A percentile compares a stretch with the other conserved stretches of the same genome.
phyloP scores from a whole-genome alignment of 345 rosid genomes.

The Rhodamnia argentea region DNA sequence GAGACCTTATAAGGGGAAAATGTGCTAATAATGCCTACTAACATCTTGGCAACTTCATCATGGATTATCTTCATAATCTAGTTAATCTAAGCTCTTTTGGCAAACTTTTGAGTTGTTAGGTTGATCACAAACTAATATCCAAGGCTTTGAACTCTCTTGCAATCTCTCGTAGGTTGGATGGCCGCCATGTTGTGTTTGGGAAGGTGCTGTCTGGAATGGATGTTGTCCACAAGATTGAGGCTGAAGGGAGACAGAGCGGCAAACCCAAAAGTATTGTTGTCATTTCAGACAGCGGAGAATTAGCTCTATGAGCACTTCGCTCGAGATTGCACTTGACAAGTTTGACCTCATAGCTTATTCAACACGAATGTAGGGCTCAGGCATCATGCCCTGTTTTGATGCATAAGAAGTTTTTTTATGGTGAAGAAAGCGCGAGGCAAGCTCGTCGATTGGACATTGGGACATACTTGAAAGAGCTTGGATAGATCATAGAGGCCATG shows the following conservation, averaged over 20 bases:
- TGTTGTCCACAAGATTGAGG: slow-evolving; percentile 72
- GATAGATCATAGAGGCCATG: neutral
- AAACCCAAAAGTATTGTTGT: slow-evolving; percentile 56
- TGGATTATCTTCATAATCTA: neutral
- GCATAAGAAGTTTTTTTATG: neutral
- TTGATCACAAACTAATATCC: neutral
- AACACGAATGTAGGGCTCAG: neutral
- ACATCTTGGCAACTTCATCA: neutral
- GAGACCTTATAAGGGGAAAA: neutral
- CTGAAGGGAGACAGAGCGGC: slow-evolving; percentile 59
- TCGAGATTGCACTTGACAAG: neutral
- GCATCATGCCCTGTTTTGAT: neutral
- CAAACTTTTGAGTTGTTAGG: neutral
- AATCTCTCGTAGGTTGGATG: slow-evolving; percentile 61
- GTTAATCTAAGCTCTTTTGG: neutral
- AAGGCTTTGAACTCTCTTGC: neutral
- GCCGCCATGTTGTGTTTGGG: slow-evolving; percentile 83
- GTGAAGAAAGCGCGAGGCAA: neutral
- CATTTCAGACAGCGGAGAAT: slow-evolving; percentile 65
- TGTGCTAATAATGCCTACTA: neutral
- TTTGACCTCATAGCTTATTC: neutral
- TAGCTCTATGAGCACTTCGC: slow-evolving; percentile 22
- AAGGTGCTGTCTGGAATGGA: slow-evolving; percentile 91
- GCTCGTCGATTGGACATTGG: neutral
- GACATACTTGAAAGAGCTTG: neutral